Percentiles rank a stretch among this genome's conserved stretches.
Evolutionary conservation across 306 rosid species (phyloP).

Genomic region (Datisca glomerata): DNA sequence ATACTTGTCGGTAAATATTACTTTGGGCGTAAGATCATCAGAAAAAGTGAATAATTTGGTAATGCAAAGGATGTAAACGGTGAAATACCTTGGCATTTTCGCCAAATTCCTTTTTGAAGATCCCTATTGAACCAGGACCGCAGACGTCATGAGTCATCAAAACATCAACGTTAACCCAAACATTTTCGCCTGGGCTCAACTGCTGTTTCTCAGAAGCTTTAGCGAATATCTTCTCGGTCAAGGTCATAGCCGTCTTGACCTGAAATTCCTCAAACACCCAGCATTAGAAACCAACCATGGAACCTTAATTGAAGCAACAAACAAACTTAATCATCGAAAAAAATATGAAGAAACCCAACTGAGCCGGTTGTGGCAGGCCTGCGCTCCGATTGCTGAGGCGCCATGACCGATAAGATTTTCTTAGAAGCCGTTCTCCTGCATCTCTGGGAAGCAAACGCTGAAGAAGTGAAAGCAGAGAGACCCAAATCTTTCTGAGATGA

Average conservation of each 20-base stretch:
- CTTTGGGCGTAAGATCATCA: too few relatives aligned
- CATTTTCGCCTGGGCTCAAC: slow-evolving; percentile 74
- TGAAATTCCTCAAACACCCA: slow-evolving; percentile 19
- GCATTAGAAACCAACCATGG: background rate
- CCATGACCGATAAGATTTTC: slow-evolving; percentile 46
- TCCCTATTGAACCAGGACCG: slow-evolving; percentile 91
- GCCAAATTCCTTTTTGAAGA: slow-evolving; percentile 93
- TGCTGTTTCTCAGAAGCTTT: slow-evolving; percentile 63
- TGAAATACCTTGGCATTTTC: slow-evolving; percentile 60
- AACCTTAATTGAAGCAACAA: too few relatives aligned
- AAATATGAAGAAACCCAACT: slow-evolving; percentile 20
- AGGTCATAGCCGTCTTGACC: slow-evolving; percentile 84
- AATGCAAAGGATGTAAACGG: too few relatives aligned
- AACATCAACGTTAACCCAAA: slow-evolving; percentile 73
- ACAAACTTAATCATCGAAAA: slow-evolving; percentile 5
- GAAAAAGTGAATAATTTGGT: too few relatives aligned
- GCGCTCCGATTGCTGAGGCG: slow-evolving; percentile 76
- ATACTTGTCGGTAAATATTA: too few relatives aligned
- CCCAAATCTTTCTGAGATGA: slow-evolving; percentile 28
- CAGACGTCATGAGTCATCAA: slow-evolving; percentile 96
- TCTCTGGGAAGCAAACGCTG: slow-evolving; percentile 22
- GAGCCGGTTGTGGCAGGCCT: slow-evolving; percentile 73
- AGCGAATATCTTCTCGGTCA: slow-evolving; percentile 89
- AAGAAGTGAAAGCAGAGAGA: slow-evolving; percentile 32
- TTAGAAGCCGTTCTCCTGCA: slow-evolving; percentile 28